Conservation (phyloP, 257 asterid genomes). For the Lycium barbarum region DNA sequence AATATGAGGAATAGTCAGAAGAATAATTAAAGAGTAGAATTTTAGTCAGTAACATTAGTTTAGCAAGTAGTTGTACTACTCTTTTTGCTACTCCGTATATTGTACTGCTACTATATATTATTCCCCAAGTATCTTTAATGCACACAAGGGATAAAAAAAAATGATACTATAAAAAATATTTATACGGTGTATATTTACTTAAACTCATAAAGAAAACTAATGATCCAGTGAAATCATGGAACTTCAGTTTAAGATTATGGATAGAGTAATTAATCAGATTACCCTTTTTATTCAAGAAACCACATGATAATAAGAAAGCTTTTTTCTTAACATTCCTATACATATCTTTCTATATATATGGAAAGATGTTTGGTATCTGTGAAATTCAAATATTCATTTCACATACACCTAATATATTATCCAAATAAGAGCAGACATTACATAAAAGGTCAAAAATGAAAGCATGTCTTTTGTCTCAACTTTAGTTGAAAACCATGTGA, state of each 20-base stretch:
- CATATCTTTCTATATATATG: slow-evolving; percentile 3
- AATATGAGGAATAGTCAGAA: no score
- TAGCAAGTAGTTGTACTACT: no score
- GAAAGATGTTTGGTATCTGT: slow-evolving; percentile 6
- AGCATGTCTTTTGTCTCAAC: background rate
- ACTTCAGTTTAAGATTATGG: background rate
- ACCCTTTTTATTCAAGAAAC: background rate
- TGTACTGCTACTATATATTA: no score
- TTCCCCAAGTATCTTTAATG: no score
- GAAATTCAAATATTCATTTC: slow-evolving; percentile 16
- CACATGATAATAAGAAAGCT: slow-evolving; percentile 9
- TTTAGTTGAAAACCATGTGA: slow-evolving; percentile 12
- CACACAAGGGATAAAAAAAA: no score
- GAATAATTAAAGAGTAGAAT: no score
- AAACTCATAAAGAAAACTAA: background rate
- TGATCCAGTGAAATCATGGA: background rate
- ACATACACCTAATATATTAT: slow-evolving; percentile 7
- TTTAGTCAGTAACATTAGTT: no score
- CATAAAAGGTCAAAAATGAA: slow-evolving; percentile 7
- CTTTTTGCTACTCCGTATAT: no score
- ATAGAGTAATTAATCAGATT: background rate
- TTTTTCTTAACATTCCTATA: background rate
- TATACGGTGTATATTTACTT: no score
- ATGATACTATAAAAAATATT: no score
- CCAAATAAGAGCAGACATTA: slow-evolving; percentile 5